These are phyloP conservation scores for Solidago caesia DNA, from an alignment of 129 eudicot genomes.

Conservation along the genomic window DNA sequence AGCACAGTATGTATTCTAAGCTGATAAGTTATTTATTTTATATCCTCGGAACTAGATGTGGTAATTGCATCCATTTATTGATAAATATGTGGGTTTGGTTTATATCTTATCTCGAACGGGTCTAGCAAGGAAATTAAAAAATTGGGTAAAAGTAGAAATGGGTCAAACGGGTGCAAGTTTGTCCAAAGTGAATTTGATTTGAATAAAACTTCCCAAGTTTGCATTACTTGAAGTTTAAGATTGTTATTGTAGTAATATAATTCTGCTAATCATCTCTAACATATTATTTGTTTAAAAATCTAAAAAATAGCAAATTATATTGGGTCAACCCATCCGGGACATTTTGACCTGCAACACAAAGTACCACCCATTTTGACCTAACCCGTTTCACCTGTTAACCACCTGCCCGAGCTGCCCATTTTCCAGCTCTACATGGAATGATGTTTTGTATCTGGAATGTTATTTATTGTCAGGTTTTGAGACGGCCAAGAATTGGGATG, in stretches of 20 bases:
- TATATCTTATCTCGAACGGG: not conserved
- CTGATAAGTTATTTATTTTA: not conserved
- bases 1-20: constrained; percentile 59
- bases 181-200: no score
- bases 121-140: not conserved
- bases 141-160: not conserved
- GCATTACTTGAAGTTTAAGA: no score
- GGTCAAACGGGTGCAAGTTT: no score
- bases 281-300: no score
- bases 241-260: no score
- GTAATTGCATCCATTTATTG: not conserved
- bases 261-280: not conserved
- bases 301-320: no score
- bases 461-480: constrained; percentile 40
- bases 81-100: not conserved
- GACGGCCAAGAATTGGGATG: constrained; percentile 60
- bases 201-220: no score
- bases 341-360: not conserved
- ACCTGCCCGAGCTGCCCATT: not conserved
- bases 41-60: not conserved
- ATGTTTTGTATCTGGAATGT: not conserved
- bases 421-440: not conserved
- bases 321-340: not conserved
- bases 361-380: not conserved
- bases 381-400: not conserved